phyloP scores from a whole-genome alignment of 139 green algal genomes.

The Tetraselmis striata region DNA sequence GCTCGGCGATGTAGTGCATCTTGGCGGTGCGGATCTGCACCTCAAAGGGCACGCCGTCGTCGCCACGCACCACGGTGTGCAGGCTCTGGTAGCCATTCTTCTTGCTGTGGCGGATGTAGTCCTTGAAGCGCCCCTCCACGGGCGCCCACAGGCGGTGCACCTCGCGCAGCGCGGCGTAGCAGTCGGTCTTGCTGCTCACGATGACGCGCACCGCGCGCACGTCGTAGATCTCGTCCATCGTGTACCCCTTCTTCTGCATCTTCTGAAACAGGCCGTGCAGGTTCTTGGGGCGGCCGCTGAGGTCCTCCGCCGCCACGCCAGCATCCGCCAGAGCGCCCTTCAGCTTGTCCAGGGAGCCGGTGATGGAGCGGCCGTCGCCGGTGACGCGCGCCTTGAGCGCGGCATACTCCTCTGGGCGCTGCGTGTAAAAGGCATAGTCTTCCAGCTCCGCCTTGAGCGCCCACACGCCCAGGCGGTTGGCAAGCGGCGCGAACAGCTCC shows the following conservation, averaged over 20 bases:
- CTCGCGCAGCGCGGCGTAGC: constrained; percentile 73
- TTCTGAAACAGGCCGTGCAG: constrained; percentile 85
- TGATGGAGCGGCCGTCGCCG: constrained; percentile 15
- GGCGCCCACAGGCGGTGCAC: constrained; percentile 49
- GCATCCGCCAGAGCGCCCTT: constrained; percentile 17
- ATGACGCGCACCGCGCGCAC: constrained; percentile 81
- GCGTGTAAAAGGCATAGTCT: constrained; percentile 72
- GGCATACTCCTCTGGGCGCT: constrained; percentile 46
- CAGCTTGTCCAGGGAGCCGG: constrained; percentile 27
- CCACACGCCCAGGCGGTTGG: constrained; percentile 86
- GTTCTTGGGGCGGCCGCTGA: constrained; percentile 85
- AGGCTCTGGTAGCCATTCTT: constrained; percentile 85
- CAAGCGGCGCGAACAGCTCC: constrained; percentile 75
- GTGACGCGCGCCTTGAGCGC: constrained; percentile 4
- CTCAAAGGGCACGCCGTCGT: constrained; percentile 51
- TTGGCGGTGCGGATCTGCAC: constrained; percentile 79
- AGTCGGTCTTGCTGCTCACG: constrained; percentile 70
- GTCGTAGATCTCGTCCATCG: constrained; percentile 62
- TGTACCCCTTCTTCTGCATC: constrained; percentile 57
- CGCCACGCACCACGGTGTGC: constrained; percentile 40
- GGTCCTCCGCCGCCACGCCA: constrained; percentile 54
- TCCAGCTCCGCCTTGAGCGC: constrained; percentile 86
- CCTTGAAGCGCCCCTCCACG: constrained; percentile 59
- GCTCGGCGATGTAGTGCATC: constrained; percentile 91
- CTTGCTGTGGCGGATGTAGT: constrained; percentile 88